Evolutionary conservation across 2,329 filamentous ascomycete genomes (phyloP).

Genomic region (Talaromyces islandicus): DNA sequence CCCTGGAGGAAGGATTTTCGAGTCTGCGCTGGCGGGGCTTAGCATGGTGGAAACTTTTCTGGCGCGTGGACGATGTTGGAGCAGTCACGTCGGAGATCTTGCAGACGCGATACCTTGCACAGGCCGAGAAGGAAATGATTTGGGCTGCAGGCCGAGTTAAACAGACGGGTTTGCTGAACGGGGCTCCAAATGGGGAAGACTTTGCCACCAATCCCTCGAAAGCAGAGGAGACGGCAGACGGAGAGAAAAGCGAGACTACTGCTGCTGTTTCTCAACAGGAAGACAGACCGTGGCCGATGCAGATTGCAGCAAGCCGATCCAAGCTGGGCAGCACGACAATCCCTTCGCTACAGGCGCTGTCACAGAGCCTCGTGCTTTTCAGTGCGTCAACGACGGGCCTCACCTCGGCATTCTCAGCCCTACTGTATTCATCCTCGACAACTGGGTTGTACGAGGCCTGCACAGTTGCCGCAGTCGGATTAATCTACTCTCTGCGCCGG

Average conservation of each 20-base stretch:
- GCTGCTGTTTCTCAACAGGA: background rate
- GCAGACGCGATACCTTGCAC: constrained; percentile 66
- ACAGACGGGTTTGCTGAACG: constrained; percentile 52
- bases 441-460: constrained; percentile 53
- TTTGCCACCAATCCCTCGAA: constrained; percentile 4
- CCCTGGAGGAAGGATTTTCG: constrained; percentile 71
- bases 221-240: constrained; percentile 6
- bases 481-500: constrained; percentile 52
- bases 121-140: constrained; percentile 74
- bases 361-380: constrained; percentile 68
- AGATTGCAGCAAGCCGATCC: constrained; percentile 66
- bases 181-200: constrained; percentile 4
- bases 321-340: constrained; percentile 62
- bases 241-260: background rate
- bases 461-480: constrained; percentile 53
- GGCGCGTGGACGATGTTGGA: constrained; percentile 86
- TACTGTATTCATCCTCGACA: constrained; percentile 50
- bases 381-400: constrained; percentile 67
- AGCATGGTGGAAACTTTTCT: constrained; percentile 92
- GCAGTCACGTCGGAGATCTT: constrained; percentile 78
- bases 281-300: constrained; percentile 59
- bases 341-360: constrained; percentile 64
- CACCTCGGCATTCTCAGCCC: constrained; percentile 49
- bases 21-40: constrained; percentile 73
- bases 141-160: constrained; percentile 73